Evolutionary conservation across 176 grass and related monocot species (phyloP), one percentile per base, ranked within the genome.

Genomic region (Lolium multiflorum): DNA sequence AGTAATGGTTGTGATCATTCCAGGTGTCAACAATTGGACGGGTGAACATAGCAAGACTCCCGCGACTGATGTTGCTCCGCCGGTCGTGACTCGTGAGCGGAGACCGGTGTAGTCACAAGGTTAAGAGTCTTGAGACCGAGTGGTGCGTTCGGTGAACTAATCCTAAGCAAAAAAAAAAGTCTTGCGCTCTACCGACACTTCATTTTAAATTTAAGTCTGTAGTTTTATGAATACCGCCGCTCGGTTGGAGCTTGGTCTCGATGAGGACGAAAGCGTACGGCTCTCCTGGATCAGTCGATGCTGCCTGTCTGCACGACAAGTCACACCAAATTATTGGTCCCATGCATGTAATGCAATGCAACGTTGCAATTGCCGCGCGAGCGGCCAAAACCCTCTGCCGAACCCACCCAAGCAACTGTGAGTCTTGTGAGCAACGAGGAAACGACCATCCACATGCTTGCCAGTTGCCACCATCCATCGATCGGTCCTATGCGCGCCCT

Each of bases 291-390:
- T 21, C 57, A 2, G 57, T 59, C 7, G 57, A 59, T 59, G 57
- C 57, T 14, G 35, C 57, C 37, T 18, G 24, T 12, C 59, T 31
- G 39, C 46, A 12, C 64, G 69, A 84, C 82, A 39, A 35, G 56
- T 16, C 83, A 77, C 83, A 52, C 83, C 72, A 75, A 85, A 85
- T 85, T 66, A 55, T 66, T 84, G 71, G 18, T 14, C 11, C 11
- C 43, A 9, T 57, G 51, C 4, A 57, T 17, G 15, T 5, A 16
- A 17, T 54, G 14, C 4, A 15, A 49, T n/a, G 78, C 39, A 24
- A 59, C 15, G 51, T 54, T 17, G 51, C 51, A 4, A 54, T 54
- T 5, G 16, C 54, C 54, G 46, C 46, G 46, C 72, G 12, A 49
- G 7, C 51, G 17, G 24, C 61, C 61, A 64, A 63, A 28, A 28